phyloP scores from a whole-genome alignment of 306 rosid genomes.

The Trifolium dubium region DNA sequence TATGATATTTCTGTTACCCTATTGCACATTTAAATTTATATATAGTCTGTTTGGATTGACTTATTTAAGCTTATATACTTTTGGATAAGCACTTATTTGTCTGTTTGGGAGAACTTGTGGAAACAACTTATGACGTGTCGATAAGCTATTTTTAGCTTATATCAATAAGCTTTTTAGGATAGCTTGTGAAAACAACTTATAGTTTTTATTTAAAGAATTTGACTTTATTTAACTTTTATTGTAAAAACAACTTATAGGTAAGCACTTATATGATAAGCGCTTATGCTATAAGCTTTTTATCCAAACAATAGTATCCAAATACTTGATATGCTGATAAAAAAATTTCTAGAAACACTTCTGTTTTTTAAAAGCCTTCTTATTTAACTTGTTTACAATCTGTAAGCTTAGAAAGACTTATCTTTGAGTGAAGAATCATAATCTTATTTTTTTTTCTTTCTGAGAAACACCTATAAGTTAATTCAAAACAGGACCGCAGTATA shows the following conservation, averaged over 20 bases:
- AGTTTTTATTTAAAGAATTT: neutral
- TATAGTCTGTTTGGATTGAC: neutral
- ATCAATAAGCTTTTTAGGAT: neutral
- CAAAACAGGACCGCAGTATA: neutral
- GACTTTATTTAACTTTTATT: neutral
- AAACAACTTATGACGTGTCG: neutral
- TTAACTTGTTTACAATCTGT: neutral
- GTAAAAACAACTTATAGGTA: neutral
- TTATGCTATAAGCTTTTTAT: neutral
- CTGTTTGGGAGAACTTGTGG: neutral
- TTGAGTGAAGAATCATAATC: conserved; percentile 2
- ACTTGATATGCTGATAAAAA: neutral
- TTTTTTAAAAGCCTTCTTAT: neutral
- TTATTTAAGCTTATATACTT: no score
- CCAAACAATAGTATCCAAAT: neutral
- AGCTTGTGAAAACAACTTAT: neutral
- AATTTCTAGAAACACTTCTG: neutral
- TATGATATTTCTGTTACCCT: neutral
- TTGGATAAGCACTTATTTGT: neutral
- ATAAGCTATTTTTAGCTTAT: neutral
- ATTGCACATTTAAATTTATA: neutral
- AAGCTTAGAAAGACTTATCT: neutral
- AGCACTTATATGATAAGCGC: neutral
- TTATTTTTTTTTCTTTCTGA: neutral
- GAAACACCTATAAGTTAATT: neutral